Percentiles rank a stretch among this genome's conserved stretches.
phyloP scores from a whole-genome alignment of 2,329 filamentous ascomycete species.

The Sporothrix brunneoviolacea region DNA sequence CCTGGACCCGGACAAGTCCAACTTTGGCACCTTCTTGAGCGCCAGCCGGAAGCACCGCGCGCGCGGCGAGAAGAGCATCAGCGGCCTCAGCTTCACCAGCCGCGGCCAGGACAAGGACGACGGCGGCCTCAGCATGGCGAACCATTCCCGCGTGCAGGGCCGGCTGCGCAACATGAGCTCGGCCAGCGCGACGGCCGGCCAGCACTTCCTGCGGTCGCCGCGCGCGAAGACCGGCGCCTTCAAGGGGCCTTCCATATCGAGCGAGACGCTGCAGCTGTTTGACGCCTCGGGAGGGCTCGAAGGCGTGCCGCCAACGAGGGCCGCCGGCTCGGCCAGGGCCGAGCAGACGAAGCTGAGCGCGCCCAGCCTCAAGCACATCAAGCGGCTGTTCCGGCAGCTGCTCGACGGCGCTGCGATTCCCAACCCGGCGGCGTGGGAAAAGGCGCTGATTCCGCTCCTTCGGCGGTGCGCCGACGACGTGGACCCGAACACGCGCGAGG shows the following conservation, averaged over 20 bases:
- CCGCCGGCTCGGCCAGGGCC: constrained; percentile 36
- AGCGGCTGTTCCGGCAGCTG: constrained; percentile 75
- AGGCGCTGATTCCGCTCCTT: constrained; percentile 81
- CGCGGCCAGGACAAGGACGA: constrained; percentile 62
- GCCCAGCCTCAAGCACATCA: constrained; percentile 82
- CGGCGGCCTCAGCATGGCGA: constrained; percentile 49
- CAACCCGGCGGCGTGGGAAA: constrained; percentile 75
- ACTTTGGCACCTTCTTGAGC: constrained; percentile 65
- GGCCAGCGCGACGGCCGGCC: constrained; percentile 55
- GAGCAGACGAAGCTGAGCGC: constrained; percentile 79
- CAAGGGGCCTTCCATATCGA: constrained; percentile 48
- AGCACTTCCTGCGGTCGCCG: constrained; percentile 65
- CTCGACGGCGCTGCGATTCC: constrained; percentile 69
- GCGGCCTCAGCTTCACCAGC: constrained; percentile 61
- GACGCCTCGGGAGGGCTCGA: constrained; percentile 38
- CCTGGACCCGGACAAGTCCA: constrained; percentile 67
- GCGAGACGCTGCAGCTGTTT: constrained; percentile 43
- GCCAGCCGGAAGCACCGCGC: constrained; percentile 68
- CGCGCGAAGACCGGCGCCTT: constrained; percentile 53
- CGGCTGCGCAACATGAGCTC: constrained; percentile 79
- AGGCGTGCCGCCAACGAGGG: constrained; percentile 37
- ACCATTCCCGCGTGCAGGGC: constrained; percentile 51
- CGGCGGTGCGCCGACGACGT: constrained; percentile 90
- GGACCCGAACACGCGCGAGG: constrained; percentile 80
- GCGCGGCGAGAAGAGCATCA: constrained; percentile 70